Base-by-base conservation (phyloP, 352 stramenopile species). In the Phytophthora aleatoria region DNA sequence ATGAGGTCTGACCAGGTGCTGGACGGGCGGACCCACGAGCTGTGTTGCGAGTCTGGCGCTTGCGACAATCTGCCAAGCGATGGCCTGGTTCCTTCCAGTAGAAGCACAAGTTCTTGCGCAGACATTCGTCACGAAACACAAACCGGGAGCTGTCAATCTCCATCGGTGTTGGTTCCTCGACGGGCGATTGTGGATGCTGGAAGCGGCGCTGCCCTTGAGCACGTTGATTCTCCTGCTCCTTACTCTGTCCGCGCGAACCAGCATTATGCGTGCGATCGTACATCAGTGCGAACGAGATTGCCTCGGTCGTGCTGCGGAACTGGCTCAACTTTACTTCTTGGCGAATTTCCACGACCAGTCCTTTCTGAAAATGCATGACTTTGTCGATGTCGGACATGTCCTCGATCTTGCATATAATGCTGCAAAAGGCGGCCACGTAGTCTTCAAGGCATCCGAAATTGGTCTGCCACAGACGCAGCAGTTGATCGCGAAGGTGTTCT, bases 311-410 rank as follows among this genome's bases (percentile, higher is more conserved):
- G 30, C 1, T 59, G 0, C 49, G 16, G 49, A 66, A 66, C 38
- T 59, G 49, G 0, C 41, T 13, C 31, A 60, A 30, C 50, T 66
- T 66, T 33, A 66, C 50, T n/a, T 60, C 50, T 49, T 67, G 42
- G 1, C 42, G 31, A n/a, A 67, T 67, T 8, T 60, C 58, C 1
- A 31, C 28, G 1, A 67, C 9, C 42, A 67, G 15, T 3, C 43
- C 31, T 35, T 55, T 65, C 50, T 60, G 13, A 66, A 66, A 13
- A 38, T 61, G 42, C 33, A 67, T 67, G 1, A 51, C 50, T n/a
- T 67, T 61, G 43, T 67, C 50, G 11, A 56, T 56, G 35, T 56
- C 10, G 3, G n/a, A 45, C 33, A 56, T 56, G 30, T 45, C 31
- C 27, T 59, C 31, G 7, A 54, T 20, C 24, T 66, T 58, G 50